A percentile compares a stretch with the other conserved stretches of the same genome.
phyloP scores from a whole-genome alignment of 2,329 filamentous ascomycete genomes.

The Pseudogymnoascus sp. region DNA sequence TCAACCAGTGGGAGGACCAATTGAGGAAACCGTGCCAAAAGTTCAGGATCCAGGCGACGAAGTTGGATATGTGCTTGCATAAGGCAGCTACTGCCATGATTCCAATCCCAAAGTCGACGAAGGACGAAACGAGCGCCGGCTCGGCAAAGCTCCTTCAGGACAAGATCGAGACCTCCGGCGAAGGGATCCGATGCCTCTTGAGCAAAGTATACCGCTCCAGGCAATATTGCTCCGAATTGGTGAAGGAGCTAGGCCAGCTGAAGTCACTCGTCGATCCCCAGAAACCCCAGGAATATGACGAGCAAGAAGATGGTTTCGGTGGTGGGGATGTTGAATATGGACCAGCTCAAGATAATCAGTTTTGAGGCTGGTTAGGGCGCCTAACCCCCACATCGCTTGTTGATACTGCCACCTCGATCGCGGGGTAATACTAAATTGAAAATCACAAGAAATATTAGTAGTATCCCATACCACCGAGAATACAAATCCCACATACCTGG shows the following conservation, averaged over 20 bases:
- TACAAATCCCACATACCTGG: slow-evolving; percentile 19
- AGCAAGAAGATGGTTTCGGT: not conserved
- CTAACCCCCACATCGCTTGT: too few relatives aligned
- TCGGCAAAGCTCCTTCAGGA: slow-evolving; percentile 15
- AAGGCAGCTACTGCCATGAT: not conserved
- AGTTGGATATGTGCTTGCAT: not conserved
- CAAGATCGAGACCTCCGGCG: slow-evolving; percentile 14
- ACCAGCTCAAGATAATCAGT: not conserved
- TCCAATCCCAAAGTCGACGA: not conserved
- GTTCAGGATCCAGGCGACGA: not conserved
- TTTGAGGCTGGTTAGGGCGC: not conserved
- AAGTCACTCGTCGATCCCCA: slow-evolving; percentile 17
- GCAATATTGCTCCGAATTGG: slow-evolving; percentile 18
- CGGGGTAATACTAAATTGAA: not conserved
- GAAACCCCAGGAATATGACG: not conserved
- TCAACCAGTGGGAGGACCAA: not conserved
- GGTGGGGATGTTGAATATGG: not conserved
- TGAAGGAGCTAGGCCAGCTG: slow-evolving; percentile 18
- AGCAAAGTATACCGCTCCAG: slow-evolving; percentile 11
- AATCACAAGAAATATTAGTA: slow-evolving; percentile 22
- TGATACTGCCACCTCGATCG: not conserved
- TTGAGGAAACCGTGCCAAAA: not conserved
- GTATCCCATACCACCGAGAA: slow-evolving; percentile 22
- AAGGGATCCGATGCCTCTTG: slow-evolving; percentile 17
- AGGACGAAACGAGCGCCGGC: slow-evolving; percentile 11